Evolutionary conservation across 2,329 filamentous ascomycete species (phyloP).

Genomic region (Xylariales sp.): DNA sequence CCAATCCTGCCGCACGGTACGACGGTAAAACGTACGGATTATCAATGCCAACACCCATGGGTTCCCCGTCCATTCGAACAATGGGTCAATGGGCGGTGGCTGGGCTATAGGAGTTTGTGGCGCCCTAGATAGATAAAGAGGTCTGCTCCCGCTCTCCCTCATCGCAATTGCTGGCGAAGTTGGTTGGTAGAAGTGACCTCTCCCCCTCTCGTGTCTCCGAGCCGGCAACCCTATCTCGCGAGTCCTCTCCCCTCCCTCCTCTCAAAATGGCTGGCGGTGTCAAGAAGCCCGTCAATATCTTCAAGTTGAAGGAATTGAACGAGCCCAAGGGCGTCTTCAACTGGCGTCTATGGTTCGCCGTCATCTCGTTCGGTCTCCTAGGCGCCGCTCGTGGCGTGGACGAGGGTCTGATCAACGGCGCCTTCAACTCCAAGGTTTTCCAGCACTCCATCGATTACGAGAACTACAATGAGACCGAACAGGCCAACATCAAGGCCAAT

Average conservation of each 20-base stretch:
- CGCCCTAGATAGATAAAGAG: conserved; percentile 11
- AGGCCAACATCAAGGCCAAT: conserved; percentile 78
- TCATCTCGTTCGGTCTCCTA: conserved; percentile 78
- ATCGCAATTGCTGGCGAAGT: conserved; percentile 12
- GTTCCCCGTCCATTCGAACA: not conserved
- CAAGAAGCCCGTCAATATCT: conserved; percentile 64
- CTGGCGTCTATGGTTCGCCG: conserved; percentile 82
- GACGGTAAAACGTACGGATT: not conserved
- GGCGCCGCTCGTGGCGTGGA: conserved; percentile 83
- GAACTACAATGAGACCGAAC: conserved; percentile 62
- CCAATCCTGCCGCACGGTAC: not conserved
- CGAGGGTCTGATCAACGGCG: conserved; percentile 80
- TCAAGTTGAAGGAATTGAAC: conserved; percentile 70
- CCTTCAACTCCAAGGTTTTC: conserved; percentile 75
- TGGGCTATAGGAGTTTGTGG: conserved; percentile 4
- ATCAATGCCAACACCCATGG: not conserved
- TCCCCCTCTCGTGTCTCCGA: not conserved
- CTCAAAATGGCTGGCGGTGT: conserved; percentile 48
- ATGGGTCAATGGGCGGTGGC: not conserved
- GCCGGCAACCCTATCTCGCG: not conserved
- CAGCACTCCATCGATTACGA: conserved; percentile 68
- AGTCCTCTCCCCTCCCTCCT: not conserved
- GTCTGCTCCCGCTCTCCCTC: not conserved
- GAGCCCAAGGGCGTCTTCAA: conserved; percentile 79
- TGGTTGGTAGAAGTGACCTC: not conserved